Base-by-base conservation (phyloP, 176 grass and related monocot species). In the Pharus latifolius region DNA sequence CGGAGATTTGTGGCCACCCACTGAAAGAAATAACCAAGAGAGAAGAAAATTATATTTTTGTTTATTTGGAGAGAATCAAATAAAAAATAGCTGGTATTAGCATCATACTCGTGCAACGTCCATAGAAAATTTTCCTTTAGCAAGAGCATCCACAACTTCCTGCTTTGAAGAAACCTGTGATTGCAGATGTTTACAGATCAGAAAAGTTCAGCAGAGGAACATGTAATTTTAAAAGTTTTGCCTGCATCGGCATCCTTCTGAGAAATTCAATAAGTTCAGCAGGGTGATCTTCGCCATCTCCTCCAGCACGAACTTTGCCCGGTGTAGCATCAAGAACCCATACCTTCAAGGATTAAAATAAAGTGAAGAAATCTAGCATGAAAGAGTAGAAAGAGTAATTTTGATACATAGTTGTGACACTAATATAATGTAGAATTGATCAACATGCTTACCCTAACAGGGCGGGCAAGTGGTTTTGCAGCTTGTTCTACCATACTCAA, bases 401-500 rank as follows among this genome's bases (percentile, higher is more conserved):
- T 10, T 1, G 43, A 11, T 17, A 6, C 47, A 56, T 72, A 7
- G 58, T 27, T 51, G 10, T 43, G 13, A 72, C 47, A 73, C 0
- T 44, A 33, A 66, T 42, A 50, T 77, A 35, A 17, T 35, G 26
- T 19, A 18, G 38, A 41, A 13, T 18, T 24, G 57, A 24, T 52
- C 74, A 12, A 31, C 23, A 4, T 18, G n/a, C 79, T 91, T 88
- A 99, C 95, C 79, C 84, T 82, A 48, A 99, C 95, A 76, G 95
- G 90, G 48, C 90, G 84, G 67, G 84, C 76, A 76, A 99, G 90
- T 60, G 95, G 90, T 87, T 94, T 99, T 65, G 95, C 95, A 83
- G 87, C 90, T 75, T 99, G 95, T 79, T 99, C 95, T 75, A 91
- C 87, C 95, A 99, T 99, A 74, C 90, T 99, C 78, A 99, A 79